These are phyloP conservation scores for Hawksworthiomyces lignivorus DNA, from an alignment of 2,329 filamentous ascomycete genomes.

Conservation along the genomic window DNA sequence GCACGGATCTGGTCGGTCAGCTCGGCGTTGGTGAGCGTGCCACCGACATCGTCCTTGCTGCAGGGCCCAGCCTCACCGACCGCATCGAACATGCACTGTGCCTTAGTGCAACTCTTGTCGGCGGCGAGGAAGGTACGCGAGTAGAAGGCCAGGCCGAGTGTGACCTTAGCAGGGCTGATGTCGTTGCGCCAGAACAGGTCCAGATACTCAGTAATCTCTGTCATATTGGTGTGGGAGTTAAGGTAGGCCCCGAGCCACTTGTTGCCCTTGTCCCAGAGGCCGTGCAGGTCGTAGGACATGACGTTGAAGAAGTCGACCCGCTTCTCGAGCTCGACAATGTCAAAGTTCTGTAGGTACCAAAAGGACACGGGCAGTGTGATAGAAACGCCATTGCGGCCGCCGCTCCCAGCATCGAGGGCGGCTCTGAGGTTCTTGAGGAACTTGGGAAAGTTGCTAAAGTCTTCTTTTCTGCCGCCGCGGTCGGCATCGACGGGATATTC, in stretches of 20 bases:
- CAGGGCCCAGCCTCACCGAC: slow-evolving; percentile 16
- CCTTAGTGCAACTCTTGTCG: slow-evolving; percentile 15
- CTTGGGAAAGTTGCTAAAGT: slow-evolving; percentile 8
- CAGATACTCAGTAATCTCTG: slow-evolving; percentile 32
- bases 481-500: slow-evolving; percentile 13
- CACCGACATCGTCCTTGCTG: slow-evolving; percentile 13
- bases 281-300: slow-evolving; percentile 32
- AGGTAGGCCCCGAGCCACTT: slow-evolving; percentile 22
- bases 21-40: slow-evolving; percentile 19
- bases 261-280: slow-evolving; percentile 27
- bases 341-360: slow-evolving; percentile 16
- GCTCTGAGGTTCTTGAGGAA: slow-evolving; percentile 2
- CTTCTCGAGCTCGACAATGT: slow-evolving; percentile 15
- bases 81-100: slow-evolving; percentile 18
- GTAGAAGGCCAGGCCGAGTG: slow-evolving; percentile 38
- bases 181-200: slow-evolving; percentile 40
- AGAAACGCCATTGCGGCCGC: background rate
- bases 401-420: background rate
- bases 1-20: slow-evolving; percentile 13
- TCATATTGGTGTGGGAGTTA: slow-evolving; percentile 36
- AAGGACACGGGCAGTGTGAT: slow-evolving; percentile 11
- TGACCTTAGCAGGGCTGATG: slow-evolving; percentile 33
- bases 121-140: slow-evolving; percentile 18
- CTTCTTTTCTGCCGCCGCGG: slow-evolving; percentile 13
- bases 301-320: slow-evolving; percentile 15